A percentile compares a stretch with the other conserved stretches of the same genome.
phyloP scores from a whole-genome alignment of 768 basidiomycete species.

The Dentipellis sp. region DNA sequence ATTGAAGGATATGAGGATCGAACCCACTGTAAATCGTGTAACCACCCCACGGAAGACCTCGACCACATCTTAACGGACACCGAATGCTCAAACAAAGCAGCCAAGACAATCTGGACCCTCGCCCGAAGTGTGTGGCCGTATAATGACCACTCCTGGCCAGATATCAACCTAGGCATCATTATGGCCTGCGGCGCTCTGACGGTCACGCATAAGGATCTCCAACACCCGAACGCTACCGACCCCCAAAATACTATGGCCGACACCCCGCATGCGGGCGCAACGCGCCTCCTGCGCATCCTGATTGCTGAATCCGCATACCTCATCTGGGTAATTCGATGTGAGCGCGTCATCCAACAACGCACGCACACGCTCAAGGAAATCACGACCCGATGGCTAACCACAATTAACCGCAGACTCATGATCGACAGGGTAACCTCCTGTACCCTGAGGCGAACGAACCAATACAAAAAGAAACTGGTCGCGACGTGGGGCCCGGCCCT shows the following conservation, averaged over 20 bases:
- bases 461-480: not conserved
- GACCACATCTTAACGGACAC: not conserved
- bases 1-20: not conserved
- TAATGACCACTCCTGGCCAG: not conserved
- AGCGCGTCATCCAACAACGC: not conserved
- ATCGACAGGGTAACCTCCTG: not conserved
- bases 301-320: conserved; percentile 2
- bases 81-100: not conserved
- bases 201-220: not conserved
- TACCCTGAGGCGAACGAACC: not conserved
- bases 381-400: not conserved
- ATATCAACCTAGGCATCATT: not conserved
- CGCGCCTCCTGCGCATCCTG: not conserved
- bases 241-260: not conserved
- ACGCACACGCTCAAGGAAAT: not conserved
- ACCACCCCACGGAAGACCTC: not conserved
- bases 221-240: not conserved
- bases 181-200: not conserved
- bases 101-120: not conserved
- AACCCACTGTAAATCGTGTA: not conserved
- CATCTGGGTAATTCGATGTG: conserved; percentile 2
- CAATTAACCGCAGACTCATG: not conserved
- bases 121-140: not conserved
- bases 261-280: not conserved
- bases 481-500: not conserved